Conservation (phyloP, 2,329 filamentous ascomycete species). For the Ophiostoma tasmaniense region DNA sequence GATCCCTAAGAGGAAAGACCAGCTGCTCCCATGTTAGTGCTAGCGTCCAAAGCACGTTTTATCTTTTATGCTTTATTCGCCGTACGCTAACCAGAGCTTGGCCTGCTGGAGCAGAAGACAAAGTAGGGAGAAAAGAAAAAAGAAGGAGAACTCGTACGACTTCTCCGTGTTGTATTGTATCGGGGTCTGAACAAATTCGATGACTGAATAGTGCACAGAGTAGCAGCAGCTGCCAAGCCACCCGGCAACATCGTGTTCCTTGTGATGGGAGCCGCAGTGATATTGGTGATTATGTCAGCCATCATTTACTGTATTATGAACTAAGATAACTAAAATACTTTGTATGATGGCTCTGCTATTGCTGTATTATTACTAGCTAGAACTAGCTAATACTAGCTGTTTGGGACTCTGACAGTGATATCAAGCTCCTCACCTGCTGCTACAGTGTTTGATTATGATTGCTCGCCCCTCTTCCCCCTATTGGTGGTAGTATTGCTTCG, state of each 20-base stretch:
- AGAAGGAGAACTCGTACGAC: background rate
- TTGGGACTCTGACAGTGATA: background rate
- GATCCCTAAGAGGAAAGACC: too few relatives aligned
- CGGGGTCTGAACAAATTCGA: background rate
- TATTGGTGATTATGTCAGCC: background rate
- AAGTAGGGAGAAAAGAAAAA: background rate
- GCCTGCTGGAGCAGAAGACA: too few relatives aligned
- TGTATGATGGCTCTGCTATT: background rate
- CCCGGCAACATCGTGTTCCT: background rate
- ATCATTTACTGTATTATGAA: background rate
- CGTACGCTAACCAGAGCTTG: background rate
- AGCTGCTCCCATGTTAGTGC: background rate
- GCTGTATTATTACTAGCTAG: background rate
- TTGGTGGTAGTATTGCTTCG: background rate
- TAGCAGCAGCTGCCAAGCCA: background rate
- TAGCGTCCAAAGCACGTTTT: conserved; percentile 3
- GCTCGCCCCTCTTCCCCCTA: background rate
- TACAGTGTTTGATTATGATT: background rate
- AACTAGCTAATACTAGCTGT: too few relatives aligned
- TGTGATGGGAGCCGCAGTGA: background rate
- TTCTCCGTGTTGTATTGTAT: background rate
- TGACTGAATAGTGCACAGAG: background rate
- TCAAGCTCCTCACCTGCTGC: background rate
- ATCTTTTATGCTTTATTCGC: background rate
- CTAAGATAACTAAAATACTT: too few relatives aligned